A percentile compares a stretch with the other conserved stretches of the same genome.
phyloP scores from a whole-genome alignment of 2,329 filamentous ascomycete genomes.

The Fusarium nisikadoi region DNA sequence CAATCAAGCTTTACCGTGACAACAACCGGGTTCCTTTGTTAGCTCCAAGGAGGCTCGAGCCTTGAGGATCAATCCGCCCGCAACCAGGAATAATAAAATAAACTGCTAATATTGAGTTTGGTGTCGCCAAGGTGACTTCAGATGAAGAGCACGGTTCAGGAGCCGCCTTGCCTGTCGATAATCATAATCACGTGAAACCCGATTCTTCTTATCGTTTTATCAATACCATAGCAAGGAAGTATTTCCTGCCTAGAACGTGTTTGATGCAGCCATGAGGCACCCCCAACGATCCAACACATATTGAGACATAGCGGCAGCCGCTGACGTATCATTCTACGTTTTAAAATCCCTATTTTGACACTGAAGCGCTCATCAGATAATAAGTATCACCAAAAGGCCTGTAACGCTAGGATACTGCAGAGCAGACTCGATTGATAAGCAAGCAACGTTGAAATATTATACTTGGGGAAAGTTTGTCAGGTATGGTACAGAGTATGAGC shows the following conservation, averaged over 20 bases:
- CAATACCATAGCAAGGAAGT: background rate
- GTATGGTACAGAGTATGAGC: background rate
- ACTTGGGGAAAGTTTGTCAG: background rate
- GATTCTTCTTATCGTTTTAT: background rate
- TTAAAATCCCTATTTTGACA: background rate
- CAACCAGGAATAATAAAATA: background rate
- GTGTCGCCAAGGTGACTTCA: background rate
- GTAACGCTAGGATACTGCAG: background rate
- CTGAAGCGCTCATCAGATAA: background rate
- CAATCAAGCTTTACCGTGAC: background rate
- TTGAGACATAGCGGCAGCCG: conserved; percentile 15
- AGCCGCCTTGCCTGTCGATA: background rate
- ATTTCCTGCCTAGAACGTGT: background rate
- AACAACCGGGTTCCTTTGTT: background rate
- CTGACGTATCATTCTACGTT: conserved; percentile 29
- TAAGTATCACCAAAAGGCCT: background rate
- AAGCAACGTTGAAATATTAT: background rate
- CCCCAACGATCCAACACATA: conserved; percentile 12
- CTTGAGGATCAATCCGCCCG: background rate
- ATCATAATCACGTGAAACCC: background rate
- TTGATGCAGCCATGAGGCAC: background rate
- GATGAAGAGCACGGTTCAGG: background rate
- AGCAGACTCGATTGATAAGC: background rate
- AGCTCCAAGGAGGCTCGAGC: background rate
- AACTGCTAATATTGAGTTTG: background rate